Percentiles rank a stretch among this genome's conserved stretches.
Evolutionary conservation across 1,284 basidiomycete genomes (phyloP).

Genomic region (Ceraceosorus guamensis): DNA sequence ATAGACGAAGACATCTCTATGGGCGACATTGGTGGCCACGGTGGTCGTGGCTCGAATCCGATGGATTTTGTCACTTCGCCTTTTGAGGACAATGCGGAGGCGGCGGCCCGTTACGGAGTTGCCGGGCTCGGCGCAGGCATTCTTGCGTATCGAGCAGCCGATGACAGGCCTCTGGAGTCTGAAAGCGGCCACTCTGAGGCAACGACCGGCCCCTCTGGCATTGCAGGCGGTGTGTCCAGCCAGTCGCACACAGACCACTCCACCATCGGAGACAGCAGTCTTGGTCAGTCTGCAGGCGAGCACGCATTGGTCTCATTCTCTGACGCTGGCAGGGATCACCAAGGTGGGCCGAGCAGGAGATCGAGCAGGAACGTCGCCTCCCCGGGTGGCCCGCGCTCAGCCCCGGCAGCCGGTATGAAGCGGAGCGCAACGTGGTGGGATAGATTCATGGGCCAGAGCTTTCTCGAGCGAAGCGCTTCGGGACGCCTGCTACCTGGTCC

Average conservation of each 20-base stretch:
- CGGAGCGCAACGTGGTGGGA: conserved; percentile 41
- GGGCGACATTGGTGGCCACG: conserved; percentile 2
- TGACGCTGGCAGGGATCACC: conserved; percentile 7
- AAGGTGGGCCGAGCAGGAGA: conserved; percentile 7
- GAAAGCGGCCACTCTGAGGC: conserved; percentile 10
- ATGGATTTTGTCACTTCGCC: conserved; percentile 22
- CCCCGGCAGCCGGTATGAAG: conserved; percentile 12
- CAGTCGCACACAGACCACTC: conserved; percentile 21
- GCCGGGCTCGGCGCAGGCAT: background rate
- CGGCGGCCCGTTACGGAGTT: no score
- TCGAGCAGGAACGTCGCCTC: background rate
- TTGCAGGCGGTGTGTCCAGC: conserved; percentile 10
- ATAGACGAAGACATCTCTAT: background rate
- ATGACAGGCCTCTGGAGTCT: background rate
- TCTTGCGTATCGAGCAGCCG: background rate
- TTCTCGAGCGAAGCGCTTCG: conserved; percentile 30
- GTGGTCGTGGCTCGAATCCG: conserved; percentile 7
- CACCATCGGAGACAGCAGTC: conserved; percentile 13
- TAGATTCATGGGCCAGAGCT: conserved; percentile 29
- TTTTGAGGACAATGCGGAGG: conserved; percentile 21
- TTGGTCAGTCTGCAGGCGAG: conserved; percentile 9
- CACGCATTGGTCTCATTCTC: conserved; percentile 25
- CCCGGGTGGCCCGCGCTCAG: conserved; percentile 3
- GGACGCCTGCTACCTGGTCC: conserved; percentile 21
- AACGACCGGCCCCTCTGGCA: conserved; percentile 6